A percentile compares a stretch with the other conserved stretches of the same genome.
These are phyloP conservation scores for Fusarium continuum DNA, from an alignment of 2,329 filamentous ascomycete species.

Conservation along the genomic window DNA sequence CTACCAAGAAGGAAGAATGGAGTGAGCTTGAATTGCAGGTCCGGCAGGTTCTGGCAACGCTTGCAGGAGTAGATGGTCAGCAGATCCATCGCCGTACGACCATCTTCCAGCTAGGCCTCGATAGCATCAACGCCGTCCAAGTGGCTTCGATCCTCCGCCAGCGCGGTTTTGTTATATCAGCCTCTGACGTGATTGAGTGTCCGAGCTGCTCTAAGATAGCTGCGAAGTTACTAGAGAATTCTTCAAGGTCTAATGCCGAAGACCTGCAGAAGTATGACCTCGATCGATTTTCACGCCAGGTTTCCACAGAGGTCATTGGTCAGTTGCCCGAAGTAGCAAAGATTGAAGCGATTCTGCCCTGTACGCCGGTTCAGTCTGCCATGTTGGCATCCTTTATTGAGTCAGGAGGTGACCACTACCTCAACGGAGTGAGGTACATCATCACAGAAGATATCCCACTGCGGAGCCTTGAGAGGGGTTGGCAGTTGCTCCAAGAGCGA, in stretches of 20 bases:
- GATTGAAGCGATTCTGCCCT: slow-evolving; percentile 74
- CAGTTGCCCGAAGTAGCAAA: slow-evolving; percentile 33
- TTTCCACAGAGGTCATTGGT: slow-evolving; percentile 44
- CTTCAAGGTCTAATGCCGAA: background rate
- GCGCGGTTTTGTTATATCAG: slow-evolving; percentile 65
- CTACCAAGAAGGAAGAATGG: slow-evolving; percentile 53
- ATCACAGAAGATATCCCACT: slow-evolving; percentile 54
- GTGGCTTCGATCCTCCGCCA: slow-evolving; percentile 74
- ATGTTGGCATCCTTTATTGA: slow-evolving; percentile 80
- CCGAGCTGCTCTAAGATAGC: slow-evolving; percentile 57
- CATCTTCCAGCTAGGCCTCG: slow-evolving; percentile 87
- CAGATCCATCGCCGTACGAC: slow-evolving; percentile 70
- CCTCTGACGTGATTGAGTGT: slow-evolving; percentile 78
- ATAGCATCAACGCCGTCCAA: slow-evolving; percentile 89
- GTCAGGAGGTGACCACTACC: slow-evolving; percentile 74
- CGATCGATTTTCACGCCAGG: slow-evolving; percentile 48
- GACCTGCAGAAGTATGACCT: slow-evolving; percentile 50
- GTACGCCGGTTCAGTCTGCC: slow-evolving; percentile 80
- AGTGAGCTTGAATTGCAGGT: slow-evolving; percentile 61
- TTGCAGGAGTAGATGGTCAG: slow-evolving; percentile 62
- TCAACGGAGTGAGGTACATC: slow-evolving; percentile 74
- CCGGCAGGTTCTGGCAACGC: slow-evolving; percentile 63
- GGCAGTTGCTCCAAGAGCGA: slow-evolving; percentile 60
- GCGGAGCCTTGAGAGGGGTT: slow-evolving; percentile 62
- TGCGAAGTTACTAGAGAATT: slow-evolving; percentile 35